Evolutionary conservation across 345 rosid genomes (phyloP).

Genomic region (Raphanus raphanistrum): DNA sequence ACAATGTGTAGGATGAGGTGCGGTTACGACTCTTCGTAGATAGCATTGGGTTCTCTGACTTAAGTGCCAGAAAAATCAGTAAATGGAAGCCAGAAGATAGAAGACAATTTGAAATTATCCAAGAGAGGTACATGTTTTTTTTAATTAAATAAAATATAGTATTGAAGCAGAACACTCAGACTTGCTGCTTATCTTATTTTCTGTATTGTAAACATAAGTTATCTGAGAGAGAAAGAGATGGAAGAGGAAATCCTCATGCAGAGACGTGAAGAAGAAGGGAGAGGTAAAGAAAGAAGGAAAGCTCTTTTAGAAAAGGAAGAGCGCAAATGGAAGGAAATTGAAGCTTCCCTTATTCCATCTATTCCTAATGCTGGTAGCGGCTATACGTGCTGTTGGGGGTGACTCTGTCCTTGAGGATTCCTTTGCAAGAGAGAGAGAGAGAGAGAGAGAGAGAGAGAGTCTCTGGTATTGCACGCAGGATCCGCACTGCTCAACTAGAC

Average conservation of each 20-base stretch:
- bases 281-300: slow-evolving; percentile 98
- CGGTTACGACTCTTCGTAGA: slow-evolving; percentile 96
- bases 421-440: slow-evolving; percentile 89
- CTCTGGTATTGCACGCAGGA: slow-evolving; percentile 92
- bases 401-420: slow-evolving; percentile 99
- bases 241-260: slow-evolving; percentile 98
- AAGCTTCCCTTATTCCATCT: slow-evolving; percentile 96
- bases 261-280: slow-evolving; percentile 99
- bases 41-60: slow-evolving; percentile 95
- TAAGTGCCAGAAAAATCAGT: slow-evolving; percentile 96
- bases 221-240: slow-evolving; percentile 99
- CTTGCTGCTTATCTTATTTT: background rate
- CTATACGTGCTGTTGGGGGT: slow-evolving; percentile 99
- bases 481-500: slow-evolving; percentile 81
- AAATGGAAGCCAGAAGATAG: slow-evolving; percentile 99
- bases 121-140: slow-evolving; percentile 74
- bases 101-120: slow-evolving; percentile 94
- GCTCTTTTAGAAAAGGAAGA: slow-evolving; percentile 98
- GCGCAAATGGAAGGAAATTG: slow-evolving; percentile 99
- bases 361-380: slow-evolving; percentile 99
- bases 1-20: slow-evolving; percentile 77
- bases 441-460: no score
- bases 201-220: slow-evolving; percentile 44
- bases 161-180: slow-evolving; percentile 17
- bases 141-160: slow-evolving; percentile 3